Evolutionary conservation across 805 yeast species (phyloP).

Genomic region (Candida sphagnicola): DNA sequence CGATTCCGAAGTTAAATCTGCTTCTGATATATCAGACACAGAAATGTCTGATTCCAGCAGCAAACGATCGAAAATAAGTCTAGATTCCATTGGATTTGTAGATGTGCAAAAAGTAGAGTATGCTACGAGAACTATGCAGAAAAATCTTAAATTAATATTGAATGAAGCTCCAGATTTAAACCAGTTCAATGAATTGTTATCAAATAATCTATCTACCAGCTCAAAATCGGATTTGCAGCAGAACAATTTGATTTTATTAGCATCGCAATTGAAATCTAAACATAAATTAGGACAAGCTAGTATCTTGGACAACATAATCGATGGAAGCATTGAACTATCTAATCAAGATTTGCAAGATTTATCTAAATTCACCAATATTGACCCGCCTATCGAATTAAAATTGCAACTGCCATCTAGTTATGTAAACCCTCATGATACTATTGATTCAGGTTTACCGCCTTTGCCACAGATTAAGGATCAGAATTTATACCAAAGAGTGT

Average conservation of each 20-base stretch:
- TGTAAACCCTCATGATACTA: neutral
- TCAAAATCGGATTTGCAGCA: slow-evolving; percentile 49
- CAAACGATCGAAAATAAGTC: slow-evolving; percentile 6
- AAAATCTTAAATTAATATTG: slow-evolving; percentile 46
- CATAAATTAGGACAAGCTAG: slow-evolving; percentile 46
- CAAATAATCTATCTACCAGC: slow-evolving; percentile 35
- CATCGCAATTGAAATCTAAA: slow-evolving; percentile 54
- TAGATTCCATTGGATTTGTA: slow-evolving; percentile 23
- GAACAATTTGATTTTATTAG: slow-evolving; percentile 53
- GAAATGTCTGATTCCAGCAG: neutral
- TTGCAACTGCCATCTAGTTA: slow-evolving; percentile 5
- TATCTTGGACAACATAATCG: slow-evolving; percentile 52
- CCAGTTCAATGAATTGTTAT: slow-evolving; percentile 32
- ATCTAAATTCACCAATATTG: neutral
- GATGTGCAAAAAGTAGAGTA: slow-evolving; percentile 39
- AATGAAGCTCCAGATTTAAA: slow-evolving; percentile 53
- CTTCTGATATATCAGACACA: neutral
- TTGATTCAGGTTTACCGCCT: slow-evolving; percentile 42
- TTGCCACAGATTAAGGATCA: slow-evolving; percentile 65
- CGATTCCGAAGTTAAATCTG: neutral
- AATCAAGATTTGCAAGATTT: slow-evolving; percentile 12
- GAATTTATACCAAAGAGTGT: slow-evolving; percentile 62
- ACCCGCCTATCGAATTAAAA: slow-evolving; percentile 4
- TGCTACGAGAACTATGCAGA: slow-evolving; percentile 42
- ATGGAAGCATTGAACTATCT: slow-evolving; percentile 29